These are phyloP conservation scores for Agrocybe chaxingu DNA, from an alignment of 768 basidiomycete genomes.

Conservation along the genomic window DNA sequence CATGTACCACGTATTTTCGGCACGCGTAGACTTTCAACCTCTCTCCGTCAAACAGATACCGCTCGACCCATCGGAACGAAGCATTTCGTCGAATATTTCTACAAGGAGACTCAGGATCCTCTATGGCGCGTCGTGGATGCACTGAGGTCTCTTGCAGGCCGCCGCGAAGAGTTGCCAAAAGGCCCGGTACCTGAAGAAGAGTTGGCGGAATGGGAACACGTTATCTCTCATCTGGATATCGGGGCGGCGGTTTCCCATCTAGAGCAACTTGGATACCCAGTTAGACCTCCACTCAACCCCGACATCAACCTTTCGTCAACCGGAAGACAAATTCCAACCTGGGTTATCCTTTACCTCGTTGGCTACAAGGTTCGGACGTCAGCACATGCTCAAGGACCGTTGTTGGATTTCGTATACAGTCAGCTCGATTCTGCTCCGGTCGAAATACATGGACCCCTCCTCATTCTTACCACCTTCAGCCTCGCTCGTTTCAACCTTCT, in stretches of 20 bases:
- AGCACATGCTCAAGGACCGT: constrained; percentile 38
- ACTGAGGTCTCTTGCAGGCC: constrained; percentile 25
- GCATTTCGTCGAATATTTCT: constrained; percentile 31
- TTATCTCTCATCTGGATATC: constrained; percentile 32
- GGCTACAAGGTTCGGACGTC: constrained; percentile 43
- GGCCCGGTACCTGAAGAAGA: constrained; percentile 32
- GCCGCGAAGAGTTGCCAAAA: constrained; percentile 24
- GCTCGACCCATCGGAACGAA: constrained; percentile 22
- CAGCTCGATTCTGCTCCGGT: constrained; percentile 31
- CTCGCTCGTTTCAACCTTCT: constrained; percentile 50
- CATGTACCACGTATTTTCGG: constrained; percentile 2
- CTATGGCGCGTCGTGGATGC: constrained; percentile 39
- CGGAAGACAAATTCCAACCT: constrained; percentile 34
- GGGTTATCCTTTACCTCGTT: constrained; percentile 53
- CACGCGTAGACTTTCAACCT: constrained; percentile 15
- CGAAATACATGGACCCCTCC: constrained; percentile 36
- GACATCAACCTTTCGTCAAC: not conserved
- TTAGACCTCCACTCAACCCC: not conserved
- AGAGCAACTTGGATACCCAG: constrained; percentile 1
- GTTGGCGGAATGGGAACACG: constrained; percentile 35
- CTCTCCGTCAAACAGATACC: constrained; percentile 6
- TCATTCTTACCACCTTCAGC: constrained; percentile 44
- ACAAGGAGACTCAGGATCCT: constrained; percentile 31
- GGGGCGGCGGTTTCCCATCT: constrained; percentile 24
- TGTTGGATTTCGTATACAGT: constrained; percentile 40